A percentile compares a stretch with the other conserved stretches of the same genome.
Conservation (phyloP, 2,329 filamentous ascomycete species). For the Didymella lethalis region DNA sequence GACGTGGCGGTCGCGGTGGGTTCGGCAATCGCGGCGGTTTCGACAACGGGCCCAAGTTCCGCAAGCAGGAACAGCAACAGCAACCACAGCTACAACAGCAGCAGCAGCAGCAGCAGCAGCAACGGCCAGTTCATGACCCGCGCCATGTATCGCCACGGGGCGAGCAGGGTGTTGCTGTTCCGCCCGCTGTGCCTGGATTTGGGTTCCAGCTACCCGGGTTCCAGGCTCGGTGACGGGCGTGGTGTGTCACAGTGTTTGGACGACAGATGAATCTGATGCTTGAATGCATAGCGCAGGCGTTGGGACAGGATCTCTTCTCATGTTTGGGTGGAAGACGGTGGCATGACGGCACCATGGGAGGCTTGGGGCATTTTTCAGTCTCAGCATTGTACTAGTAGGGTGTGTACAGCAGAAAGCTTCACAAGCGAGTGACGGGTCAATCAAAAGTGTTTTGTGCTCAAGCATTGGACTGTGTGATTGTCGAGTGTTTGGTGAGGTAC, state of each 20-base stretch:
- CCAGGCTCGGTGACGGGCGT: slow-evolving; percentile 7
- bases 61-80: slow-evolving; percentile 35
- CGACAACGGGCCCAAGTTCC: slow-evolving; percentile 38
- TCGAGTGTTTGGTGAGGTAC: slow-evolving; percentile 2
- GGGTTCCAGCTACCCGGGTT: slow-evolving; percentile 57
- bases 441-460: not conserved
- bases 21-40: slow-evolving; percentile 28
- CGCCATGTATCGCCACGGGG: slow-evolving; percentile 46
- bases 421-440: not conserved
- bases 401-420: not conserved
- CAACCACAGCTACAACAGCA: not conserved
- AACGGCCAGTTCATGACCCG: slow-evolving; percentile 37
- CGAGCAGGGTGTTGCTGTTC: slow-evolving; percentile 57
- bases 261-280: not conserved
- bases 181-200: slow-evolving; percentile 63
- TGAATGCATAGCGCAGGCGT: slow-evolving; percentile 33
- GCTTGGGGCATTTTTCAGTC: slow-evolving; percentile 1
- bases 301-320: slow-evolving; percentile 1
- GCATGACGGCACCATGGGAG: not conserved
- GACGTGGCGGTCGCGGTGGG: slow-evolving; percentile 34
- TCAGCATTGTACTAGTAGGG: slow-evolving; percentile 1
- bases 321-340: not conserved
- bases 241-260: not conserved
- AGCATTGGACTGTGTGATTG: not conserved
- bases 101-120: slow-evolving; percentile 35